Base-by-base conservation (phyloP, 371 early-diverging fungal species). In the Rhizopus sp. region DNA sequence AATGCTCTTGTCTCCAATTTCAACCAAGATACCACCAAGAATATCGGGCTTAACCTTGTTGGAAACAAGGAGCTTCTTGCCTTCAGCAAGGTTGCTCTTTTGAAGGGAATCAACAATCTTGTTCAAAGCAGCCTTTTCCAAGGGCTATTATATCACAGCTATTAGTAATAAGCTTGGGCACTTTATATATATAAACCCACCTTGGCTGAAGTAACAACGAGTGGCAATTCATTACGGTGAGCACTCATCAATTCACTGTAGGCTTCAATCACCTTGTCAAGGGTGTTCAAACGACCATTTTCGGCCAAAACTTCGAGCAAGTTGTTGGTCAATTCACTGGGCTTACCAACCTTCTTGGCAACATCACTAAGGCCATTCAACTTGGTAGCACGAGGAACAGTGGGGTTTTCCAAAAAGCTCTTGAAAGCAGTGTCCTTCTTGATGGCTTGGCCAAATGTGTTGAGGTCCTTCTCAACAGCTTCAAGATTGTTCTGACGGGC, bases 1-100 rank as follows among this genome's bases (percentile, higher is more conserved):
- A 70, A 98, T 94, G 71, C 96, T 96, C 84, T 93, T 93, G 81
- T 96, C 98, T 65, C 98, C 97, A 71, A 96, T 81, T 76, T 97
- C 97, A 53, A 98, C 90, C 68, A 97, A 82, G 72, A 98, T 82
- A 67, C 98, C 98, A 70, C 98, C 98, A 53, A 97, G 78, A 71
- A 98, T 93, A 70, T 86, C 78, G 59, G 96, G 89, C 84, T 97
- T 93, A 61, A 90, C 90, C 91, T 92, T 94, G 93, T 91, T 93
- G 73, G 87, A 81, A 57, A 94, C 79, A 54, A 88, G 74, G 62
- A 94, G 78, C 69, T 85, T 82, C 70, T 75, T 73, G 49, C 77
- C 75, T 57, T 73, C 72, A 53, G 80, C 74, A 48, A 85, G 67
- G 35, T 58, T 65, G 55, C 77, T 72, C 72, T 84, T 84, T 61